Conservation (phyloP, 2,329 filamentous ascomycete genomes). For the Penicillium sp. region DNA sequence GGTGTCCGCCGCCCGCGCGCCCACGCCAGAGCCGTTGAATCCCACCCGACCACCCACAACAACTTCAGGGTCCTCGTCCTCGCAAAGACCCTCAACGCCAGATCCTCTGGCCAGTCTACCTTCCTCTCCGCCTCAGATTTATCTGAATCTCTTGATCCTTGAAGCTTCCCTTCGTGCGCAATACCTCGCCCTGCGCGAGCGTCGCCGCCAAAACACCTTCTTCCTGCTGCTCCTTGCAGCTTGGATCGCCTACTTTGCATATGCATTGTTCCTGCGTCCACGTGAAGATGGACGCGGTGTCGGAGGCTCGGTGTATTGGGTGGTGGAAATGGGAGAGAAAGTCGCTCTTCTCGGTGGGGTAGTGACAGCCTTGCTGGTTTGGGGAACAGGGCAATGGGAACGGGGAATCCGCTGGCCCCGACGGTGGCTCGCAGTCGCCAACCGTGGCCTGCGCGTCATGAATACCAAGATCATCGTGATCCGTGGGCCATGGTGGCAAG, state of each 20-base stretch:
- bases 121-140: slow-evolving; percentile 93
- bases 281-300: slow-evolving; percentile 89
- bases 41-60: slow-evolving; percentile 18
- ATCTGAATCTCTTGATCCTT: slow-evolving; percentile 95
- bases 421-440: slow-evolving; percentile 85
- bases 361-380: slow-evolving; percentile 83
- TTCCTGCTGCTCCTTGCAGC: slow-evolving; percentile 77
- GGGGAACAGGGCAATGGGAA: slow-evolving; percentile 96
- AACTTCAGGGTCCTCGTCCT: slow-evolving; percentile 47
- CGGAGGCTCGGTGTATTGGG: slow-evolving; percentile 94
- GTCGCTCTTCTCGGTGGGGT: slow-evolving; percentile 89
- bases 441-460: slow-evolving; percentile 85
- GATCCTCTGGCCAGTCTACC: slow-evolving; percentile 81
- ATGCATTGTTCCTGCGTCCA: slow-evolving; percentile 92
- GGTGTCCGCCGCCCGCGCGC: slow-evolving; percentile 49
- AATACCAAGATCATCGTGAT: slow-evolving; percentile 96
- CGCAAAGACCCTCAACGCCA: slow-evolving; percentile 49
- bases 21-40: slow-evolving; percentile 33
- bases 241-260: slow-evolving; percentile 85
- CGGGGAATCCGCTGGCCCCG: slow-evolving; percentile 91
- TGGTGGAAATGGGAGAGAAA: slow-evolving; percentile 86
- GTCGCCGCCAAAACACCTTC: slow-evolving; percentile 89
- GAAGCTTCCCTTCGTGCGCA: slow-evolving; percentile 92
- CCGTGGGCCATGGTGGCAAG: slow-evolving; percentile 78
- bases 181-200: slow-evolving; percentile 85